These are phyloP conservation scores for Friedmanniomyces simplex DNA, from an alignment of 495 filamentous ascomycete species.

Conservation along the genomic window DNA sequence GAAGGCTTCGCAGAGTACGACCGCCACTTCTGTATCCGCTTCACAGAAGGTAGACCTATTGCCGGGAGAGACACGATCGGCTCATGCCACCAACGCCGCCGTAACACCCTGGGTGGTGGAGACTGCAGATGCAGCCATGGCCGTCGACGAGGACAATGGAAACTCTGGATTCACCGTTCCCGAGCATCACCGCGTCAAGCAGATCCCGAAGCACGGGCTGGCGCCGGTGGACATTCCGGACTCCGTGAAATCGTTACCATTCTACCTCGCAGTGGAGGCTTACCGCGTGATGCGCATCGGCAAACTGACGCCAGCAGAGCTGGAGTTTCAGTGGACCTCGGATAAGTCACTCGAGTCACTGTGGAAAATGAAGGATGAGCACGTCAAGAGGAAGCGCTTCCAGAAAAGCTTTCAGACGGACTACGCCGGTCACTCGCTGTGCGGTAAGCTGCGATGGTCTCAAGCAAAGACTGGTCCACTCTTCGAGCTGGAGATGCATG, in stretches of 20 bases:
- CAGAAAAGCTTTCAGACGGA: background rate
- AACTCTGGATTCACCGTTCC: background rate
- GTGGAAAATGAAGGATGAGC: background rate
- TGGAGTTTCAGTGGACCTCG: background rate
- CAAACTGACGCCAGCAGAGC: background rate
- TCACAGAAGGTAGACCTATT: background rate
- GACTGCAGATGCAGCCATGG: too few relatives aligned
- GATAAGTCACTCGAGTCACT: background rate
- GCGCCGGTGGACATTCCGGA: background rate
- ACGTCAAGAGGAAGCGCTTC: background rate
- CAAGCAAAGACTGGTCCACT: background rate
- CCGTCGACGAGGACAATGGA: too few relatives aligned
- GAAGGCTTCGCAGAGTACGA: background rate
- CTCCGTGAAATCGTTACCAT: background rate
- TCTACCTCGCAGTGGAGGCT: background rate
- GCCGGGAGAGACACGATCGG: background rate
- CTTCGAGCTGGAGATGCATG: background rate
- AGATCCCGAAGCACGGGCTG: background rate
- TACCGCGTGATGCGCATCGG: conserved; percentile 5
- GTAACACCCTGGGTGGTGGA: background rate
- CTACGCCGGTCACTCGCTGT: background rate
- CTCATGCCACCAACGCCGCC: background rate
- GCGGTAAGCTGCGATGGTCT: background rate
- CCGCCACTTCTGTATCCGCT: background rate
- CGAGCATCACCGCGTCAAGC: background rate